Percentiles rank a stretch among this genome's conserved stretches.
Conservation (phyloP, 2,329 filamentous ascomycete genomes). For the Cercospora zeina region DNA sequence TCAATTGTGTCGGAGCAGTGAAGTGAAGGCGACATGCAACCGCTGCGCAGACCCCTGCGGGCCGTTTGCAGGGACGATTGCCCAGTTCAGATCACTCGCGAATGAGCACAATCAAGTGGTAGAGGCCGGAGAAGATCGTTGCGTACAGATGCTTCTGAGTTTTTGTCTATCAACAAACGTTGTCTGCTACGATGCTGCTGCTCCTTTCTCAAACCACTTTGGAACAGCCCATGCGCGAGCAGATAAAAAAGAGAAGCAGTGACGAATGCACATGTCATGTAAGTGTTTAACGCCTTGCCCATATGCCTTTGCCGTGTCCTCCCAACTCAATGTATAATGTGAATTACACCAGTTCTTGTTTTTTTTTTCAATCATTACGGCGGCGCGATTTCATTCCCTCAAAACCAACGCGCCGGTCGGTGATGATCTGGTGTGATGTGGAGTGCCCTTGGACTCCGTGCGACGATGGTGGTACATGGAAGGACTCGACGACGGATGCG, state of each 20-base stretch:
- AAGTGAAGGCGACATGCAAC: not conserved
- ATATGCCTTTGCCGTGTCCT: conserved; percentile 4
- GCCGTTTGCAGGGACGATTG: conserved; percentile 9
- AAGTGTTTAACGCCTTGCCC: conserved; percentile 9
- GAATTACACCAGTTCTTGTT: conserved; percentile 11
- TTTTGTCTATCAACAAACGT: conserved; percentile 14
- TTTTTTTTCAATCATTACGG: conserved; percentile 11
- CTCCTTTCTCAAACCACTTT: not conserved
- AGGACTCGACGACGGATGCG: conserved; percentile 1
- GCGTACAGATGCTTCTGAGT: conserved; percentile 3
- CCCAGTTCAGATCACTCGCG: not conserved
- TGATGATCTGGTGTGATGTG: conserved; percentile 1
- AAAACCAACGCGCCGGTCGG: conserved; percentile 5
- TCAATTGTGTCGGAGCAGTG: not conserved
- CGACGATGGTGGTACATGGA: conserved; percentile 16
- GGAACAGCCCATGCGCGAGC: conserved; percentile 7
- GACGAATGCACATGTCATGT: conserved; percentile 5
- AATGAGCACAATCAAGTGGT: not conserved
- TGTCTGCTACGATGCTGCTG: conserved; percentile 5
- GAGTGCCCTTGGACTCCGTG: conserved; percentile 10
- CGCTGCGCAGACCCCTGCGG: not conserved
- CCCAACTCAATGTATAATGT: conserved; percentile 13
- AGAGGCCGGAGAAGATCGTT: not conserved
- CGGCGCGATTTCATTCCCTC: conserved; percentile 1
- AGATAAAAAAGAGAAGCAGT: conserved; percentile 8